A percentile compares a stretch with the other conserved stretches of the same genome.
phyloP scores from a whole-genome alignment of 306 rosid species.

The Hippophae rhamnoides region DNA sequence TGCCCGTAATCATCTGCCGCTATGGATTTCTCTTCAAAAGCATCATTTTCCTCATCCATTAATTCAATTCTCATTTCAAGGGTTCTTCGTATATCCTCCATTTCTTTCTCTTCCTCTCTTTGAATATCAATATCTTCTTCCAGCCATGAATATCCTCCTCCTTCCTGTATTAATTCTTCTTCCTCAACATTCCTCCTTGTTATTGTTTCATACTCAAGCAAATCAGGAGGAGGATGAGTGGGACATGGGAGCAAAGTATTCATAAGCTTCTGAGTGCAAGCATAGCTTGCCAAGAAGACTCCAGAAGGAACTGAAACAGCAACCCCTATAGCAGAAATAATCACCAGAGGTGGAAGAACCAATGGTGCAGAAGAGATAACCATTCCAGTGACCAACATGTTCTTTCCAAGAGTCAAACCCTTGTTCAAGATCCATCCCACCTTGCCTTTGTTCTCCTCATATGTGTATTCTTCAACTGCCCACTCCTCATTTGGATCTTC shows the following conservation, averaged over 20 bases:
- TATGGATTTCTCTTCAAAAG: background rate
- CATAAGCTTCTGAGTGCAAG: slow-evolving; percentile 48
- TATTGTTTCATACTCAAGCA: background rate
- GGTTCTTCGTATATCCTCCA: slow-evolving; percentile 10
- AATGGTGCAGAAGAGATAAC: slow-evolving; percentile 51
- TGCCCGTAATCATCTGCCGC: background rate
- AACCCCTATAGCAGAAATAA: slow-evolving; percentile 60
- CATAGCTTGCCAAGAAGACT: slow-evolving; percentile 48
- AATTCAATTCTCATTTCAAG: slow-evolving; percentile 18
- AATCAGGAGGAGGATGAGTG: background rate
- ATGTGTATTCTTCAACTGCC: slow-evolving; percentile 22
- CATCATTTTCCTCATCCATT: slow-evolving; percentile 7
- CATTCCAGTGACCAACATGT: slow-evolving; percentile 41
- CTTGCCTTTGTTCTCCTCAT: slow-evolving; percentile 11
- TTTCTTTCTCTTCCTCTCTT: slow-evolving; percentile 12
- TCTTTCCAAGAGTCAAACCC: slow-evolving; percentile 43
- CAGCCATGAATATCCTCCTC: slow-evolving; percentile 3
- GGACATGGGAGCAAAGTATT: slow-evolving; percentile 47
- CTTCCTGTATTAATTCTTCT: slow-evolving; percentile 1
- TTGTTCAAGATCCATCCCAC: slow-evolving; percentile 28
- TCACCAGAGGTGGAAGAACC: slow-evolving; percentile 58
- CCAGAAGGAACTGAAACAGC: slow-evolving; percentile 58
- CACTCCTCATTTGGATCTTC: slow-evolving; percentile 36
- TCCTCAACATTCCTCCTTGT: background rate
- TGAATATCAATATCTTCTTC: slow-evolving; percentile 9